Evolutionary conservation across 805 yeast species (phyloP), one percentile per base, ranked within the genome.

Genomic region (Candida nonsorbophila): DNA sequence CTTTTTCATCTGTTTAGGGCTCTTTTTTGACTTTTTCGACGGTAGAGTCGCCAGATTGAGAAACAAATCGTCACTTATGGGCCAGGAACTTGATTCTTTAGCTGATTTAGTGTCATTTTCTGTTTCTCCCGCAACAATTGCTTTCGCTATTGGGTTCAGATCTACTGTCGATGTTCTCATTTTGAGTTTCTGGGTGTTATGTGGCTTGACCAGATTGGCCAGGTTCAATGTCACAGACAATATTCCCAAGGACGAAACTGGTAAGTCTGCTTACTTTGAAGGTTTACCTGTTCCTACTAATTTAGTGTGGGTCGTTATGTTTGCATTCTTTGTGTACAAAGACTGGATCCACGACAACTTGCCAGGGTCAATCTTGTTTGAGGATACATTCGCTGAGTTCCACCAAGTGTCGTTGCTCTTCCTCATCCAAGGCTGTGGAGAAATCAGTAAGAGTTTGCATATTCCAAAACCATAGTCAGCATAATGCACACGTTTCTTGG

Each of bases 221-320:
- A 74, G 98, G 53, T 92, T 87, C 61, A 92, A 92, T 49, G 95
- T 92, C 30, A 94, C 92, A 5, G 81, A 88, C 27, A 84, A 85
- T 37, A 74, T 92, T 34, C 97, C 98, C 28, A 90, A 90, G 60
- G 97, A 88, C 54, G 63, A 72, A 31, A 56, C 71, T 12, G 98
- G 98, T 12, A 88, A 88, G 61, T 75, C 92, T 19, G 79, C 83
- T 51, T 90, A 78, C 61, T 92, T 92, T 55, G 98, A 92, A 64
- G 98, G 98, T 3, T 73, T 92, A 30, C 98, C 98, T 7, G 87
- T 92, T 42, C 98, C 98, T 32, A 77, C 94, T 2, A 79, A 94
- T 21, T 66, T 92, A 42, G 62, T 72, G 28, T 68, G 90, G 53
- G 95, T 92, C 11, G 64, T 63, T 1, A 49, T 76, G 20, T 80